Evolutionary conservation across 228 moss, liverwort and hornwort genomes (phyloP).

Genomic region (Sphagnum magellanicum): DNA sequence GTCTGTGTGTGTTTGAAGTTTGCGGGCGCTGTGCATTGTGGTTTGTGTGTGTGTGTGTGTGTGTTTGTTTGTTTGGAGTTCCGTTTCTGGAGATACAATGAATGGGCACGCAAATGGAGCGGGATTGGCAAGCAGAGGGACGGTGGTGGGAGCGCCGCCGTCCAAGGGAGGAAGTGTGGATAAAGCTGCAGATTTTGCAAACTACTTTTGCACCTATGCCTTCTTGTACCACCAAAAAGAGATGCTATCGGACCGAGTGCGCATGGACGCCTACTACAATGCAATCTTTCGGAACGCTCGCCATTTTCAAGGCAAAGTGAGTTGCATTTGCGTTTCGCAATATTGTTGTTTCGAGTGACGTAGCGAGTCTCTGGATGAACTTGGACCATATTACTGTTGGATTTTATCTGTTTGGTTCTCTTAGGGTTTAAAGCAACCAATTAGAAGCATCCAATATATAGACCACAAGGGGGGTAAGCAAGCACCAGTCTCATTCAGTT

Average conservation of each 20-base stretch:
- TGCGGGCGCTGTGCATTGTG: no score
- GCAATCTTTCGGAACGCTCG: conserved; percentile 70
- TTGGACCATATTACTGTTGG: no score
- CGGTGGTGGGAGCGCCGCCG: conserved; percentile 5
- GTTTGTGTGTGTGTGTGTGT: no score
- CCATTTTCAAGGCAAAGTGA: conserved; percentile 76
- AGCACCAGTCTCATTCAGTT: no score
- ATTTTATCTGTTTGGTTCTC: no score
- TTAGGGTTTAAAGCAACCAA: no score
- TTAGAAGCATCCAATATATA: no score
- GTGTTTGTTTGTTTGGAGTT: no score
- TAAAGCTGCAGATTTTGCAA: conserved; percentile 93
- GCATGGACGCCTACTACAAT: conserved; percentile 85
- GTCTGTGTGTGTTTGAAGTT: no score
- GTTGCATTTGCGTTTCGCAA: not conserved
- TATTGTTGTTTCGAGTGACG: not conserved
- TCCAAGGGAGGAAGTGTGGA: conserved; percentile 45
- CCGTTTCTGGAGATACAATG: conserved; percentile 18
- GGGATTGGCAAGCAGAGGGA: conserved; percentile 35
- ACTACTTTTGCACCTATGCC: conserved; percentile 95
- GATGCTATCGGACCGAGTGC: conserved; percentile 95
- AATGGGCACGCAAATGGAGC: conserved; percentile 58
- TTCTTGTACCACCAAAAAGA: conserved; percentile 96
- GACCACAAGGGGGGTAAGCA: no score
- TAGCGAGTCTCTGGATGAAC: not conserved